phyloP scores from a whole-genome alignment of 2,329 filamentous ascomycete genomes.

The Ophiostoma sp. region DNA sequence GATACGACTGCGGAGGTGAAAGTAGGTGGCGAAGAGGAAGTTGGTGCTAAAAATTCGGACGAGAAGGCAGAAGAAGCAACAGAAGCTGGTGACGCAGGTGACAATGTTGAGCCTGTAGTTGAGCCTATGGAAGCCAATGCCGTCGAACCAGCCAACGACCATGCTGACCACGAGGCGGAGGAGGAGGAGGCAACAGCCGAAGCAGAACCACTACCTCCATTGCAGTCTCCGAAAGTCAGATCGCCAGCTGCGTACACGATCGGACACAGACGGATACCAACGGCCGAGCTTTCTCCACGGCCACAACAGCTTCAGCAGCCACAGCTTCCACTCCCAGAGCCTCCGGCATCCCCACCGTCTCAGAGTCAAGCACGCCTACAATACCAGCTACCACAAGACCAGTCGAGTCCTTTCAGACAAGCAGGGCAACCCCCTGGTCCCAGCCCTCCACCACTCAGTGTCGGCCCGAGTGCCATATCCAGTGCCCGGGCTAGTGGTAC shows the following conservation, averaged over 20 bases:
- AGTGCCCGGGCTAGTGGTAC: slow-evolving; percentile 14
- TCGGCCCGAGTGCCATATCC: not conserved
- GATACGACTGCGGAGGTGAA: not conserved
- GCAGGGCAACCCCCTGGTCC: not conserved
- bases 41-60: not conserved
- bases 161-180: not conserved
- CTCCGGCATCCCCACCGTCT: not conserved
- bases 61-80: not conserved
- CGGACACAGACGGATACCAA: slow-evolving; percentile 12
- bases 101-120: not conserved
- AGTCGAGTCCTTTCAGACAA: not conserved
- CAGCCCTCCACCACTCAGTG: not conserved
- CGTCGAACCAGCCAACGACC: not conserved
- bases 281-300: not conserved
- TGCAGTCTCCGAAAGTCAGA: slow-evolving; percentile 2
- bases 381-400: not conserved
- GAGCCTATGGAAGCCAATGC: not conserved
- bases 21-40: not conserved
- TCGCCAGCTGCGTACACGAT: not conserved
- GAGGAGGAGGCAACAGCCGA: not conserved
- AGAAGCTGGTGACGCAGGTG: not conserved
- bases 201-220: not conserved
- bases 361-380: slow-evolving; percentile 8
- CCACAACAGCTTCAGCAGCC: not conserved
- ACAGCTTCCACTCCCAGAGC: slow-evolving; percentile 2